A percentile compares a stretch with the other conserved stretches of the same genome.
Evolutionary conservation across 345 rosid genomes (phyloP).

Genomic region (Salix suchowensis): DNA sequence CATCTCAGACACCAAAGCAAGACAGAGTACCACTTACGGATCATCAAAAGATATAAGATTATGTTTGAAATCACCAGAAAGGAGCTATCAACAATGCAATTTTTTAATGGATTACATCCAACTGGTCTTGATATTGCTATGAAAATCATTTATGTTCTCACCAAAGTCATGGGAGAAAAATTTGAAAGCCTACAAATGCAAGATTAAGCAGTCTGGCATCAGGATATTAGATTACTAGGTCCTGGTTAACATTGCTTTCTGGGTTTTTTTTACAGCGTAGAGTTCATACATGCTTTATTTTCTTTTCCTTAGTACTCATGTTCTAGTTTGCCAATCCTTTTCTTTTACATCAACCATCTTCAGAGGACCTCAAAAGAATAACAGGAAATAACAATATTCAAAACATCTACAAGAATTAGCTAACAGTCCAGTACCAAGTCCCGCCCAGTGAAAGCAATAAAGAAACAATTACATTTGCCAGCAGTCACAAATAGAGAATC

Average conservation of each 20-base stretch:
- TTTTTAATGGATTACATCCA: background rate
- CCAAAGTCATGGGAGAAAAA: background rate
- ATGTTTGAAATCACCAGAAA: background rate
- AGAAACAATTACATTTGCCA: conserved; percentile 1
- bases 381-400: background rate
- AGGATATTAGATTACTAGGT: background rate
- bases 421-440: background rate
- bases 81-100: background rate
- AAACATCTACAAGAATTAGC: background rate
- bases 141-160: background rate
- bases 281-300: background rate
- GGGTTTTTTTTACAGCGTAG: background rate
- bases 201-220: background rate
- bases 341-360: background rate
- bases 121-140: background rate
- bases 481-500: background rate
- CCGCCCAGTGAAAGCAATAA: background rate
- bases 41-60: background rate
- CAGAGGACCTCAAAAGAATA: background rate
- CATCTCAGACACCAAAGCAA: background rate
- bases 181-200: background rate
- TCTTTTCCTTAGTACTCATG: background rate
- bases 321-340: background rate
- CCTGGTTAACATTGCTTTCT: background rate
- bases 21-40: background rate